Evolutionary conservation across 768 basidiomycete species (phyloP).

Genomic region (Erythrobasidium yunnanense): DNA sequence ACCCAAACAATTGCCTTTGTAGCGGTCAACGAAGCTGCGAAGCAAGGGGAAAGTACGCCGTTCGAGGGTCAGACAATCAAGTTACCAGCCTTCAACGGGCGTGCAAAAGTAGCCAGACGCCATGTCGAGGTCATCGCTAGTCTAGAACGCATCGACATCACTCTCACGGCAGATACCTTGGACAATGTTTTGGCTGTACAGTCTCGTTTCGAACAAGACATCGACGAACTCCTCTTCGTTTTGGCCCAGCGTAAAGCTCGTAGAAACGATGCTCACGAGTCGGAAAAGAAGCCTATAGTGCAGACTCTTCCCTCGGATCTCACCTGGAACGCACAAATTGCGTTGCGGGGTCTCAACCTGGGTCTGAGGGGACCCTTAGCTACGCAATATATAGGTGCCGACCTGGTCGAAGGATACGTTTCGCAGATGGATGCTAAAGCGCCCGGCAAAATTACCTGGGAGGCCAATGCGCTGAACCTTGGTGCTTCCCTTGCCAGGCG

Average conservation of each 20-base stretch:
- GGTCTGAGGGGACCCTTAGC: conserved; percentile 66
- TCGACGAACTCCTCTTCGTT: conserved; percentile 61
- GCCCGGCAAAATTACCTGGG: conserved; percentile 49
- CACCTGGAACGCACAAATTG: conserved; percentile 30
- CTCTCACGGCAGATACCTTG: conserved; percentile 69
- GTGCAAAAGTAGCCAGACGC: background rate
- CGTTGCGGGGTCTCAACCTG: conserved; percentile 66
- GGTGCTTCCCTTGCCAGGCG: conserved; percentile 66
- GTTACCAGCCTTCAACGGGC: conserved; percentile 1
- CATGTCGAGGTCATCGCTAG: conserved; percentile 51
- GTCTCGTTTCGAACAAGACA: conserved; percentile 79
- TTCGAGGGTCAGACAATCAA: conserved; percentile 1
- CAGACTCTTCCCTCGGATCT: background rate
- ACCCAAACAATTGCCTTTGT: conserved; percentile 32
- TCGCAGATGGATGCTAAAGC: conserved; percentile 42
- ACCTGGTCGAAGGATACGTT: conserved; percentile 58
- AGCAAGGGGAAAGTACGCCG: background rate
- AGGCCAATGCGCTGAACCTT: conserved; percentile 60
- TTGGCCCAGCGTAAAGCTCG: conserved; percentile 43
- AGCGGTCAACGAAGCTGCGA: background rate
- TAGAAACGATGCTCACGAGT: background rate
- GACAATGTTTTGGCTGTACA: conserved; percentile 73
- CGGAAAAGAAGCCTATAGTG: background rate
- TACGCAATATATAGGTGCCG: conserved; percentile 62
- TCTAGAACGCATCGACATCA: conserved; percentile 60